Evolutionary conservation across 2,329 filamentous ascomycete species (phyloP).

Genomic region (Gaeumannomyces sp.): DNA sequence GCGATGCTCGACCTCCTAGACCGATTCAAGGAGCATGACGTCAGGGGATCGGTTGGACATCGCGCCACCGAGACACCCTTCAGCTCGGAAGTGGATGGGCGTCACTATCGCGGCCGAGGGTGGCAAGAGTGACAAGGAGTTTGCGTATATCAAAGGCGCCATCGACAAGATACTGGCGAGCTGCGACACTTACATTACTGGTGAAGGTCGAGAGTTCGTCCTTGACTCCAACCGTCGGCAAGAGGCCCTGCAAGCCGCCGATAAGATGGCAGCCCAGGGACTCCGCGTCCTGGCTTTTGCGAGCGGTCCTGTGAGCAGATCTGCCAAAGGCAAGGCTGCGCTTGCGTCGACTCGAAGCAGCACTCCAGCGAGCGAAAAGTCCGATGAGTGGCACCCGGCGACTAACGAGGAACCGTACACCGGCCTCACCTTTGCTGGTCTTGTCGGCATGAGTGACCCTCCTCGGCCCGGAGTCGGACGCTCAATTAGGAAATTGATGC

Average conservation of each 20-base stretch:
- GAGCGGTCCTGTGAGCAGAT: constrained; percentile 58
- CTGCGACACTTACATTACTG: constrained; percentile 86
- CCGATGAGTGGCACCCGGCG: constrained; percentile 36
- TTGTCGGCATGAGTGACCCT: constrained; percentile 97
- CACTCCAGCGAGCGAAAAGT: constrained; percentile 37
- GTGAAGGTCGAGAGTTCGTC: constrained; percentile 78
- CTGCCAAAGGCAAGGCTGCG: constrained; percentile 16
- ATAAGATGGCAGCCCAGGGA: constrained; percentile 81
- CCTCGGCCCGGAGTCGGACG: constrained; percentile 84
- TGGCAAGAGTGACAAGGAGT: constrained; percentile 58
- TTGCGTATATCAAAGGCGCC: constrained; percentile 93
- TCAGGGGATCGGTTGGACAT: constrained; percentile 76
- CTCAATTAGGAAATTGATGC: constrained; percentile 84
- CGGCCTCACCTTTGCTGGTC: constrained; percentile 79
- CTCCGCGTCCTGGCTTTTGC: constrained; percentile 90
- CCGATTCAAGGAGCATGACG: constrained; percentile 83
- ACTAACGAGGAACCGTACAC: constrained; percentile 66
- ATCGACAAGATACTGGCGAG: constrained; percentile 79
- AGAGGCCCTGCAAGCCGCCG: constrained; percentile 72
- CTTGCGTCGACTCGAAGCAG: constrained; percentile 37
- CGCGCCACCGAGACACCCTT: constrained; percentile 86
- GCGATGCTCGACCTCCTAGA: constrained; percentile 94
- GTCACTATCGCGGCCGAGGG: constrained; percentile 68
- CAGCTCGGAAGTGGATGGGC: constrained; percentile 99
- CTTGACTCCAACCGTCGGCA: constrained; percentile 70